Evolutionary conservation across 2,329 filamentous ascomycete genomes (phyloP).

Genomic region (Bertia moriformis): DNA sequence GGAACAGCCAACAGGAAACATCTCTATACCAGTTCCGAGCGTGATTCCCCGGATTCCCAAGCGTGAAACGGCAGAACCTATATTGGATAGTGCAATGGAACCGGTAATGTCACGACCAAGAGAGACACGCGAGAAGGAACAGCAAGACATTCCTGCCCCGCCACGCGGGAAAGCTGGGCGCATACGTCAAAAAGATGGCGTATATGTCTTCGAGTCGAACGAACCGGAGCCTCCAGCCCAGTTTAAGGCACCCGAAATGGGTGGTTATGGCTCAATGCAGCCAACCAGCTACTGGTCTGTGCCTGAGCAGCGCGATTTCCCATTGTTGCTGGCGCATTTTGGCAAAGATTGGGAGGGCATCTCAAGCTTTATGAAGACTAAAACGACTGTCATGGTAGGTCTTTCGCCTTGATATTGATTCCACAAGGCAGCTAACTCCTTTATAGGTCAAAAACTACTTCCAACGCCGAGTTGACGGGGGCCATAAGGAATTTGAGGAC

Average conservation of each 20-base stretch:
- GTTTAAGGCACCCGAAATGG: conserved; percentile 11
- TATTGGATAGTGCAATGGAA: no score
- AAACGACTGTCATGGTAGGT: conserved; percentile 32
- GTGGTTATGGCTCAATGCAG: conserved; percentile 20
- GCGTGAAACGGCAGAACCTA: neutral
- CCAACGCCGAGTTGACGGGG: conserved; percentile 23
- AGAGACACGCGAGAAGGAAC: neutral
- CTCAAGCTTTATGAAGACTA: conserved; percentile 31
- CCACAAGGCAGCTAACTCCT: conserved; percentile 4
- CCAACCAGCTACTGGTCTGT: conserved; percentile 36
- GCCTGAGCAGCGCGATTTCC: conserved; percentile 29
- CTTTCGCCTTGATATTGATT: neutral
- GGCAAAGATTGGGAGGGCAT: conserved; percentile 30
- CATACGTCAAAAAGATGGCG: neutral
- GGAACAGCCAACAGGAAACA: conserved; percentile 1
- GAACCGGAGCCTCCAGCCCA: conserved; percentile 7
- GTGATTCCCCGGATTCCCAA: neutral
- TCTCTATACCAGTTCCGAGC: neutral
- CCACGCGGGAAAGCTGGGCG: neutral
- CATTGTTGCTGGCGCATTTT: conserved; percentile 25
- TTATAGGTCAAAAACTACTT: conserved; percentile 31
- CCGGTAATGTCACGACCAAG: neutral
- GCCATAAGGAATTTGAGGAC: conserved; percentile 25
- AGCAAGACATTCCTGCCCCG: neutral
- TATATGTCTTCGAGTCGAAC: neutral